Evolutionary conservation across 139 green algal genomes (phyloP).

Genomic region (Microglena sp.): DNA sequence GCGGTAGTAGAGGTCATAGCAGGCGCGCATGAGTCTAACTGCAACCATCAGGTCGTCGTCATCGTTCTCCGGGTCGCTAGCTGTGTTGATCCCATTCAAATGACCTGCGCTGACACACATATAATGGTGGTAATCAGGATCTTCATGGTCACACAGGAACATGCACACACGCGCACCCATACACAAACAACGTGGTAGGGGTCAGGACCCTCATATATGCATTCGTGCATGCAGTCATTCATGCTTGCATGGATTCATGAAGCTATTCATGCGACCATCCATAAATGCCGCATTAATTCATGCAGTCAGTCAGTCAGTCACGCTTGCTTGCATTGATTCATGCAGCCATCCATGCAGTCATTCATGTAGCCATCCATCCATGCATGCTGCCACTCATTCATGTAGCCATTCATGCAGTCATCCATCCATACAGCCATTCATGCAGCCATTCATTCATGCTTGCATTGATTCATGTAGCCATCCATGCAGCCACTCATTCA

Average conservation of each 20-base stretch:
- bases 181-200: too few relatives aligned
- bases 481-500: not conserved
- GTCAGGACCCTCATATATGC: too few relatives aligned
- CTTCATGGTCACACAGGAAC: too few relatives aligned
- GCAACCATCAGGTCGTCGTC: constrained; percentile 53
- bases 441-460: not conserved
- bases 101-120: constrained; percentile 27
- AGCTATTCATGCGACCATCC: too few relatives aligned
- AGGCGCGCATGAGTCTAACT: constrained; percentile 55
- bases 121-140: too few relatives aligned
- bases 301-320: not conserved
- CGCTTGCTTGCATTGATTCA: not conserved
- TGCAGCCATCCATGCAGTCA: not conserved
- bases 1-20: constrained; percentile 65
- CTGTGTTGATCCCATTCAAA: constrained; percentile 31
- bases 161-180: too few relatives aligned
- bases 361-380: not conserved
- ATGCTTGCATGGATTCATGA: too few relatives aligned
- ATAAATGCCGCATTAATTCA: not conserved
- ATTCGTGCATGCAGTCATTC: too few relatives aligned
- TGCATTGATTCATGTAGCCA: not conserved
- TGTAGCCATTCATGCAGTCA: not conserved
- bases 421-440: not conserved
- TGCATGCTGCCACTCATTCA: not conserved
- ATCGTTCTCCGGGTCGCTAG: not conserved